Evolutionary conservation across 768 basidiomycete genomes (phyloP), one percentile per base, ranked within the genome.

Genomic region (Boletellus emodensis): DNA sequence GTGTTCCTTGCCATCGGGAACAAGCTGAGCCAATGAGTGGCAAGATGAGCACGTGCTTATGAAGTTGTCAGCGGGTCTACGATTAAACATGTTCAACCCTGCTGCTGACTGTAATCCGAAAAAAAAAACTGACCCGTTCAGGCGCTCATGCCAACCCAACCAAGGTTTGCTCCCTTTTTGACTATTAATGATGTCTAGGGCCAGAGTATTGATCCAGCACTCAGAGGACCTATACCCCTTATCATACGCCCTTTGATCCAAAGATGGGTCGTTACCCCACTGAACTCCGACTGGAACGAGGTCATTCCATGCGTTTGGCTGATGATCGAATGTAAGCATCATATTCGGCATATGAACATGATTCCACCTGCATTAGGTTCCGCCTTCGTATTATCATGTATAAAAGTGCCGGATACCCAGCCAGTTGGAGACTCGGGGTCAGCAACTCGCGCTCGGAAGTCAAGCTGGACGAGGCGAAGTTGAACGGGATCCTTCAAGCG

Each of bases 261-360:
- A 22, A 24, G 2, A 39, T n/a, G 37, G 44, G 30, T 51, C 44
- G 24, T 51, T 51, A 2, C 49, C 49, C 49, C 44, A 50, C 30
- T 50, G 36, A 39, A 46, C 2, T 26, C 49, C 49, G 39, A 48
- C 14, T 14, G 44, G 49, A 15, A 46, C 10, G 32, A 51, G 37
- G 22, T 34, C n/a, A 3, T 40, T 2, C 44, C 37, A 34, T 18
- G 17, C 4, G 5, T 22, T 12, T 1, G 13, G 30, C 33, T 15
- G 18, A 26, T 8, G 30, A 13, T 5, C 20, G 15, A n/a, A 7
- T 20, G 20, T 37, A 7, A 46, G 28, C 14, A 36, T 22, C 9
- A 10, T n/a, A 30, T 28, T 20, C 11, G 10, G 15, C 15, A 36
- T 20, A 20, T 12, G 18, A 49, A 22, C 24, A 18, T 18, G 1